phyloP scores from a whole-genome alignment of 768 basidiomycete genomes.

The Asterophora lycoperdoides region DNA sequence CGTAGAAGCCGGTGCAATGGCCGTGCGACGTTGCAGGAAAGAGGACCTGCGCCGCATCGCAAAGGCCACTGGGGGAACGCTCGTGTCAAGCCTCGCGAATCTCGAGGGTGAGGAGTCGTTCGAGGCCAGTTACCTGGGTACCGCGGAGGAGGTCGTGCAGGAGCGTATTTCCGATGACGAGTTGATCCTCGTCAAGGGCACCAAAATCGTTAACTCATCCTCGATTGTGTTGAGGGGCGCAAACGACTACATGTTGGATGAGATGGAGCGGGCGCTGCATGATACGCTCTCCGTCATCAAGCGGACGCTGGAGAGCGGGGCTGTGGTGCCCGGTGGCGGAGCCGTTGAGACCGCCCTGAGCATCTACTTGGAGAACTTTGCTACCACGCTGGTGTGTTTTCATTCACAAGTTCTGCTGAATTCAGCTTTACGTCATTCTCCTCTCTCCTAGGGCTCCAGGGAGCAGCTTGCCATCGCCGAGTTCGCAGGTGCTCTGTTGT shows the following conservation, averaged over 20 bases:
- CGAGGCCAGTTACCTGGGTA: slow-evolving; percentile 86
- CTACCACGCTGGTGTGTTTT: slow-evolving; percentile 82
- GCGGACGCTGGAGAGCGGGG: slow-evolving; percentile 92
- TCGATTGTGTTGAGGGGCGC: slow-evolving; percentile 95
- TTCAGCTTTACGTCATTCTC: no score
- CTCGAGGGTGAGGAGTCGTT: slow-evolving; percentile 98
- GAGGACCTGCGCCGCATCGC: slow-evolving; percentile 97
- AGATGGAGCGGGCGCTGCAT: slow-evolving; percentile 97
- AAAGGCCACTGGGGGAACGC: slow-evolving; percentile 91
- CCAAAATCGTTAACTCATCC: slow-evolving; percentile 89
- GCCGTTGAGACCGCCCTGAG: slow-evolving; percentile 96
- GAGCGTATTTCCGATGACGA: slow-evolving; percentile 99
- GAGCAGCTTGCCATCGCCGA: slow-evolving; percentile 99
- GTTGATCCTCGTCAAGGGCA: slow-evolving; percentile 94
- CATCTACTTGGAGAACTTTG: slow-evolving; percentile 98
- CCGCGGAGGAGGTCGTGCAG: slow-evolving; percentile 93
- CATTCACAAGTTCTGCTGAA: not conserved
- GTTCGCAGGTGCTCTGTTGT: slow-evolving; percentile 86
- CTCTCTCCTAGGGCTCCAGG: slow-evolving; percentile 73
- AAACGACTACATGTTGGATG: slow-evolving; percentile 98
- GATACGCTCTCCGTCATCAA: slow-evolving; percentile 95
- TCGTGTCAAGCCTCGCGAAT: slow-evolving; percentile 91
- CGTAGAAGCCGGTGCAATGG: slow-evolving; percentile 98
- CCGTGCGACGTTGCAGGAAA: slow-evolving; percentile 94
- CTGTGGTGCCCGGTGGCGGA: slow-evolving; percentile 95